Conservation (phyloP, 2,329 filamentous ascomycete genomes). For the Apiospora hydei region DNA sequence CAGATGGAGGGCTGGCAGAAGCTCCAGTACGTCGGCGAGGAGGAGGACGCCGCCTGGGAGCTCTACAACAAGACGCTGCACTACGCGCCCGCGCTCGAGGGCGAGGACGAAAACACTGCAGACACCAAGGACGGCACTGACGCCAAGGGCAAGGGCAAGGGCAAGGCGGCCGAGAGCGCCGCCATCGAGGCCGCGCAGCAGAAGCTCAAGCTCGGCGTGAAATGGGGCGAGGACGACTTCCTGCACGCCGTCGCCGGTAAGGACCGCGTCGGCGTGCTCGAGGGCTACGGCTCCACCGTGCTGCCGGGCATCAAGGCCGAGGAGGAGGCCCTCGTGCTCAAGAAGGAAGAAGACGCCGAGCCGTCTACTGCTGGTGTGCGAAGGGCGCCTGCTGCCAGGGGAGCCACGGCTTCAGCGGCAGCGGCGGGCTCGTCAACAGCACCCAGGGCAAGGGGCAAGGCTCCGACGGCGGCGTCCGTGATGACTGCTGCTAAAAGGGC, state of each 20-base stretch:
- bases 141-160: conserved; percentile 33
- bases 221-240: conserved; percentile 42
- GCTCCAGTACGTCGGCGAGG: conserved; percentile 83
- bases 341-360: conserved; percentile 33
- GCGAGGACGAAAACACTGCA: conserved; percentile 16
- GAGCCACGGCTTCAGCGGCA: conserved; percentile 36
- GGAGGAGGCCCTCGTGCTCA: conserved; percentile 34
- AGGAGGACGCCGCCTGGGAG: conserved; percentile 77
- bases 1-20: conserved; percentile 84
- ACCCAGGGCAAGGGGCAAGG: conserved; percentile 37
- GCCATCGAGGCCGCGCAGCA: conserved; percentile 28
- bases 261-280: conserved; percentile 36
- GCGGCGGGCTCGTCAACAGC: conserved; percentile 24
- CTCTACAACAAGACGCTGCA: conserved; percentile 79
- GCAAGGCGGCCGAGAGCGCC: conserved; percentile 29
- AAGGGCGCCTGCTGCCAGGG: conserved; percentile 32
- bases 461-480: conserved; percentile 22
- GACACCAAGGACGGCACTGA: neutral
- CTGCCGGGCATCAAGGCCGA: conserved; percentile 29
- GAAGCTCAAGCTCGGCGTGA: conserved; percentile 33
- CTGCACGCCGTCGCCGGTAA: conserved; percentile 42
- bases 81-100: conserved; percentile 42
- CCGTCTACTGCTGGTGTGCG: conserved; percentile 25
- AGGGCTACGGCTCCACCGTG: conserved; percentile 33
- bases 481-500: conserved; percentile 21